Base-by-base conservation (phyloP, 257 asterid genomes). In the Solanum etuberosum region DNA sequence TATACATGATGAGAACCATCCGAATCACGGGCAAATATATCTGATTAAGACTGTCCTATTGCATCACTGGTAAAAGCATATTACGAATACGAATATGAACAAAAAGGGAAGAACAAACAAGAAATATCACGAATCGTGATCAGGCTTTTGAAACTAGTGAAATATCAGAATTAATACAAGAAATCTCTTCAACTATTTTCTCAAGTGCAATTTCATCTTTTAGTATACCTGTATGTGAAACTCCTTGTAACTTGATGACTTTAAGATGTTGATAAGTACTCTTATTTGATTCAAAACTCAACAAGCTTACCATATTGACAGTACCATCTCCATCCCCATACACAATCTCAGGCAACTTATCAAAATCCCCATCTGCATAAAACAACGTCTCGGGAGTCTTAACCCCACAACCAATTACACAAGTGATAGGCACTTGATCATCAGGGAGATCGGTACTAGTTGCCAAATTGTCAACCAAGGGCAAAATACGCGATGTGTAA, bases 321-420 rank as follows among this genome's bases (percentile, higher is more conserved):
- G 98, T 96, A 0, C 98, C 98, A 84, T 96, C 99, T 7, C 99
- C 98, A 57, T 96, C 96, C 5, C 98, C 99, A 48, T 94, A 92
- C 65, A 70, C 89, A 16, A 95, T 86, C 82, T 95, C 94, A 27
- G 97, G 97, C 85, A 11, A 81, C 96, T 90, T 82, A 32, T 95
- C 98, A 43, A 94, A 94, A 42, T 94, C 95, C 10, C 32, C 32
- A 5, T 89, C 93, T 74, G 92, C 93, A 34, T 91, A 96, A 23
- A 90, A 2, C 88, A 96, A 80, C 38, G 42, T 89, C 92, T 92
- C 99, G 5, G 93, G 87, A 0, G 99, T 96, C 78, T 46, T 57
- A 25, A 95, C 92, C 43, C 93, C 96, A 21, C 92, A 90, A 27
- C 98, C 99, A 31, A 92, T 86, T 5, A 96, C 81, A 76, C 98